Conservation (phyloP, 169 alveolate genomes). For the Plasmodium reichenowi region DNA sequence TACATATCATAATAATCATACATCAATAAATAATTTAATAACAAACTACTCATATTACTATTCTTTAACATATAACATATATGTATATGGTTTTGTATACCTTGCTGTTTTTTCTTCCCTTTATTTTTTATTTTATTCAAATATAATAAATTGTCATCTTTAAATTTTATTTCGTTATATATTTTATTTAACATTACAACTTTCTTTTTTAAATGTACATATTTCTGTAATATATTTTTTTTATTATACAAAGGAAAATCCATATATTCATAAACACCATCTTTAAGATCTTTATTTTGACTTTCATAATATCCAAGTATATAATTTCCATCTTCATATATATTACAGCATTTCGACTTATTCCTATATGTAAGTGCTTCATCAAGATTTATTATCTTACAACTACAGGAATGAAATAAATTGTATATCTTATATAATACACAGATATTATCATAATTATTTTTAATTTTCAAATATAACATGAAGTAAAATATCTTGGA, state of each 20-base stretch:
- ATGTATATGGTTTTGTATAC: background rate
- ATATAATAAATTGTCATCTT: background rate
- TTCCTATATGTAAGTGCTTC: background rate
- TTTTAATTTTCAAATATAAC: conserved; percentile 16
- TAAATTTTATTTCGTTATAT: background rate
- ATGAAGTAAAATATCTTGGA: conserved; percentile 14
- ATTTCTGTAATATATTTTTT: background rate
- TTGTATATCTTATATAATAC: conserved; percentile 10
- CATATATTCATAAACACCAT: background rate
- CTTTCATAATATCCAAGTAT: background rate
- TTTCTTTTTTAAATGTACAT: background rate
- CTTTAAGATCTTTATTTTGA: background rate
- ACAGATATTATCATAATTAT: background rate
- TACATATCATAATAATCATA: conserved; percentile 21
- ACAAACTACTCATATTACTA: conserved; percentile 24
- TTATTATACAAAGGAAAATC: background rate
- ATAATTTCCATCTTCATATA: background rate
- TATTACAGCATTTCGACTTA: background rate
- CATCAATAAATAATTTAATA: conserved; percentile 26
- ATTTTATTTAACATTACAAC: conserved; percentile 2
- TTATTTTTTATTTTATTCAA: background rate
- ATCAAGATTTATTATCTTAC: background rate
- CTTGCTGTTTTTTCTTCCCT: background rate
- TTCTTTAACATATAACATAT: conserved; percentile 17
- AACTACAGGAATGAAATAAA: background rate